Conservation (phyloP, 192 early-diverging fungal species). For the Geranomyces michiganensis region DNA sequence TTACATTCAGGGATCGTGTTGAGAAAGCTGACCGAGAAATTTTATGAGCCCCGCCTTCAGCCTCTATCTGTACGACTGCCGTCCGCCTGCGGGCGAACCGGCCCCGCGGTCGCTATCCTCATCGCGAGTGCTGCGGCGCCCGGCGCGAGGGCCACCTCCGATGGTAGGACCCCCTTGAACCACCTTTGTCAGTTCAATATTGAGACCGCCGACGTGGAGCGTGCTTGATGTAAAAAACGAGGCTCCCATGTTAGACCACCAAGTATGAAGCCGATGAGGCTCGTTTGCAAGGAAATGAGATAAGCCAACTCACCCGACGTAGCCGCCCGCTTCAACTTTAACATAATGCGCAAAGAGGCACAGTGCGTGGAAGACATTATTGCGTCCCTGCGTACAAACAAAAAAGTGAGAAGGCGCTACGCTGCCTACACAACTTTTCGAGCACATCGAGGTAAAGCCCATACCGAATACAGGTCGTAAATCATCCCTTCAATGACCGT, state of each 20-base stretch:
- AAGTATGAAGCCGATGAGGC: not conserved
- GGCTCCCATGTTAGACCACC: not conserved
- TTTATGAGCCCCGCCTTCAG: no score
- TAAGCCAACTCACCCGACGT: constrained; percentile 40
- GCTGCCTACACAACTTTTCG: no score
- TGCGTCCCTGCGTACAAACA: constrained; percentile 41
- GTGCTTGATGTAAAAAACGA: constrained; percentile 12
- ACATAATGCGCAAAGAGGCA: constrained; percentile 48
- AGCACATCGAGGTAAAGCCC: no score
- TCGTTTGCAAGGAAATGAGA: not conserved
- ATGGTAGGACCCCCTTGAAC: constrained; percentile 15
- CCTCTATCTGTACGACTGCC: no score
- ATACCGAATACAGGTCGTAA: constrained; percentile 45
- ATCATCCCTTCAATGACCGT: constrained; percentile 34
- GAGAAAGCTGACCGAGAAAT: no score
- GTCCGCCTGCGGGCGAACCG: no score
- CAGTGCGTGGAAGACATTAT: constrained; percentile 49
- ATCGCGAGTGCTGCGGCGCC: no score
- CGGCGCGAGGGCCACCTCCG: not conserved
- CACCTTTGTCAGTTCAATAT: constrained; percentile 21
- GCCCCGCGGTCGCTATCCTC: no score
- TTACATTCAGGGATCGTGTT: no score
- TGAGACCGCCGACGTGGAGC: constrained; percentile 27
- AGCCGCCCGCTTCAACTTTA: constrained; percentile 36
- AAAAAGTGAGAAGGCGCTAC: not conserved